These are phyloP conservation scores for Rhodotorula sp. DNA, from an alignment of 1,284 basidiomycete species.

Conservation along the genomic window DNA sequence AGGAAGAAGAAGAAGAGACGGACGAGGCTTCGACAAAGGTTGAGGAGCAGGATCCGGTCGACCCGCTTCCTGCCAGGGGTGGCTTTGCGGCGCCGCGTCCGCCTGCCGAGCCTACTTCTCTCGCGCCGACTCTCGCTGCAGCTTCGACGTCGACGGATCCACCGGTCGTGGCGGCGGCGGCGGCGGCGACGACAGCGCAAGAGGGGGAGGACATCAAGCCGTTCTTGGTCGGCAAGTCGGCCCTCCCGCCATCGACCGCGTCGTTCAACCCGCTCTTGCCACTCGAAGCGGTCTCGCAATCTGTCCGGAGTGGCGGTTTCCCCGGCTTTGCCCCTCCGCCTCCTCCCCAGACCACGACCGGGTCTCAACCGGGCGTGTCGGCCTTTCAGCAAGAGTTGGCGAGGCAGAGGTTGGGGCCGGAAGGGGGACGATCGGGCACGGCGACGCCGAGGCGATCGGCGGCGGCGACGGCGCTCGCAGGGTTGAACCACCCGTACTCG, in stretches of 20 bases:
- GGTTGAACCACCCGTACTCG: neutral
- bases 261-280: conserved; percentile 2
- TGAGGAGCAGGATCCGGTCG: neutral
- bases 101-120: neutral
- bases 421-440: neutral
- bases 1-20: conserved; percentile 5
- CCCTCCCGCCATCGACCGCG: neutral
- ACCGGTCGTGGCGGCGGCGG: no score
- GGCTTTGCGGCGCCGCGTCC: conserved; percentile 6
- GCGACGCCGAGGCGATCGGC: conserved; percentile 19
- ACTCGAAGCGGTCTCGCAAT: neutral
- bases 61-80: neutral
- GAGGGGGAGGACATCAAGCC: neutral
- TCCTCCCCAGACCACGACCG: neutral
- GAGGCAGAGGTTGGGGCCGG: neutral
- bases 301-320: neutral
- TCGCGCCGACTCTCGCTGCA: no score
- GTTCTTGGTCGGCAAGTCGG: neutral
- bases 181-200: neutral
- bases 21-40: neutral
- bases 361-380: neutral
- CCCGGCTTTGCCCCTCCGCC: neutral
- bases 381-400: conserved; percentile 10
- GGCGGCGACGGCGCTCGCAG: conserved; percentile 19
- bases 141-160: no score